Percentiles rank a stretch among this genome's conserved stretches.
These are phyloP conservation scores for Ormosia emarginata DNA, from an alignment of 306 rosid species.

Conservation along the genomic window DNA sequence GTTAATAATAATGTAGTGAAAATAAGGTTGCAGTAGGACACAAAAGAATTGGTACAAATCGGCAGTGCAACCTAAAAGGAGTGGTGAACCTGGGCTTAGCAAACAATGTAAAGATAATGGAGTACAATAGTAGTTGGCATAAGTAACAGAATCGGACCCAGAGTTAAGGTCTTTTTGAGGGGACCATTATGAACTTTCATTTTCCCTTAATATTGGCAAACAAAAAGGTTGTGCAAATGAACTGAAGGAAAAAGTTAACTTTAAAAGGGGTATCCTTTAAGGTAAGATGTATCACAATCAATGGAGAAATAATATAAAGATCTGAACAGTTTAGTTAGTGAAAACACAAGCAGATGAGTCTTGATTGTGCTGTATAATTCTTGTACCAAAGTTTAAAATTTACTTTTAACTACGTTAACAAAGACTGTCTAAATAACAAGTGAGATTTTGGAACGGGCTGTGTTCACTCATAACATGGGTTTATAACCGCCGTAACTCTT, in stretches of 20 bases:
- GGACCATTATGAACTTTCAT: background rate
- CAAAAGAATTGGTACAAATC: background rate
- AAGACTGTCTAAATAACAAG: too few species aligned
- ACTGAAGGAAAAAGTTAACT: background rate
- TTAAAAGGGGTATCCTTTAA: background rate
- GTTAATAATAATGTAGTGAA: background rate
- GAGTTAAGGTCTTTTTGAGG: background rate
- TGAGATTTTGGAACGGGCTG: too few species aligned
- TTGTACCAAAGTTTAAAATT: too few species aligned
- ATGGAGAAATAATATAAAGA: background rate
- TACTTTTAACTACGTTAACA: too few species aligned
- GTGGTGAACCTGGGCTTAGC: background rate
- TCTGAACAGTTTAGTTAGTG: background rate
- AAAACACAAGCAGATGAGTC: background rate
- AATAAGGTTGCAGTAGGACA: background rate
- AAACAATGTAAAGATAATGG: background rate
- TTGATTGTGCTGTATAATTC: too few species aligned
- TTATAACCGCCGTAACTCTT: too few species aligned
- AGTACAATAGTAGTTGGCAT: background rate
- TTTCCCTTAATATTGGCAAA: background rate
- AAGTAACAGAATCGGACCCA: background rate
- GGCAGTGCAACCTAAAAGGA: background rate
- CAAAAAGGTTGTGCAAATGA: background rate
- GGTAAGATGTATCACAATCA: background rate
- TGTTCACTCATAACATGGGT: too few species aligned